Conservation (phyloP, 495 filamentous ascomycete genomes). For the Penicillium egyptiacum region DNA sequence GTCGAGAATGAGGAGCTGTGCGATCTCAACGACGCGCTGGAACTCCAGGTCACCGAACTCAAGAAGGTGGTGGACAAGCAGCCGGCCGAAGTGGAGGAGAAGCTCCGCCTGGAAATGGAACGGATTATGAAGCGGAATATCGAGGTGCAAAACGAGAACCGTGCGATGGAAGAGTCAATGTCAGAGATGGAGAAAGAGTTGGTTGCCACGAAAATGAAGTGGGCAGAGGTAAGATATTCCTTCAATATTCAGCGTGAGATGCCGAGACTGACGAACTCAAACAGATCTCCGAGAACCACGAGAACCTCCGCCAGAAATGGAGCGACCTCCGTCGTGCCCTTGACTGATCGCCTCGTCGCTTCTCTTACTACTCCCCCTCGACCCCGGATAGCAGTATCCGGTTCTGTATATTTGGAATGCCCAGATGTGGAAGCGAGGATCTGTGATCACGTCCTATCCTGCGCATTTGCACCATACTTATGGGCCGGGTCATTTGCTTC, state of each 20-base stretch:
- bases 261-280: slow-evolving; percentile 17
- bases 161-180: slow-evolving; percentile 83
- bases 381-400: not conserved
- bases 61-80: slow-evolving; percentile 84
- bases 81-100: slow-evolving; percentile 80
- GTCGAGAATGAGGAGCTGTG: slow-evolving; percentile 87
- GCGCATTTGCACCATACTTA: slow-evolving; percentile 13
- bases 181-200: slow-evolving; percentile 92
- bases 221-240: slow-evolving; percentile 71
- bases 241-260: not conserved
- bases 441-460: slow-evolving; percentile 24
- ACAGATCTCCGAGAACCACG: slow-evolving; percentile 62
- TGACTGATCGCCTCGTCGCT: slow-evolving; percentile 31
- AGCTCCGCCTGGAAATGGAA: slow-evolving; percentile 83
- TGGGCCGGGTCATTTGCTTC: slow-evolving; percentile 21
- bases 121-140: slow-evolving; percentile 88
- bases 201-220: slow-evolving; percentile 91
- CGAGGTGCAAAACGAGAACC: slow-evolving; percentile 93
- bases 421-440: slow-evolving; percentile 15
- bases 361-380: not conserved
- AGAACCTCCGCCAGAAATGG: slow-evolving; percentile 77
- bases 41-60: slow-evolving; percentile 78
- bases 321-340: slow-evolving; percentile 73
- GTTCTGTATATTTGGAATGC: slow-evolving; percentile 32
- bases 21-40: slow-evolving; percentile 84